These are phyloP conservation scores for Lipomyces chichibuensis DNA, from an alignment of 805 yeast genomes.

Conservation along the genomic window DNA sequence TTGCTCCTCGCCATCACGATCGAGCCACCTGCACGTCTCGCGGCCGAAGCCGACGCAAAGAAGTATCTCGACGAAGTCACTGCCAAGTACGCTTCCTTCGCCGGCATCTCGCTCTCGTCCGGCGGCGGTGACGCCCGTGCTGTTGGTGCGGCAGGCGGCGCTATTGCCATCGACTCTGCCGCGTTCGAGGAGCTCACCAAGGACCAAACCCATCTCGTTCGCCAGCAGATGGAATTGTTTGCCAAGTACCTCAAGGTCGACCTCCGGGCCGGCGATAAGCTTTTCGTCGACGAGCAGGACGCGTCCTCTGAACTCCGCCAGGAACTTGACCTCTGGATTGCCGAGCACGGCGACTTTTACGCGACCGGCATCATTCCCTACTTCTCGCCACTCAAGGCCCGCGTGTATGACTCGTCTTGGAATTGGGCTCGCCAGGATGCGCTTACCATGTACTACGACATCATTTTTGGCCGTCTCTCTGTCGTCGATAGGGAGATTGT, in stretches of 20 bases:
- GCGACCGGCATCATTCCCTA: conserved; percentile 89
- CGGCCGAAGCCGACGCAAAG: conserved; percentile 86
- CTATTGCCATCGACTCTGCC: conserved; percentile 90
- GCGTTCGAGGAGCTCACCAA: conserved; percentile 83
- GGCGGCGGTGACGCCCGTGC: conserved; percentile 61
- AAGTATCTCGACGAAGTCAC: conserved; percentile 80
- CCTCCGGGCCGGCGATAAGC: conserved; percentile 86
- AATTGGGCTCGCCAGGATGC: conserved; percentile 99
- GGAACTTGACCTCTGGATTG: conserved; percentile 88
- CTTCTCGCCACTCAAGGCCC: conserved; percentile 89
- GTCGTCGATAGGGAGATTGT: conserved; percentile 95
- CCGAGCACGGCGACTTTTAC: conserved; percentile 91
- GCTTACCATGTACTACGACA: conserved; percentile 88
- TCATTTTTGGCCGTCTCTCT: conserved; percentile 88
- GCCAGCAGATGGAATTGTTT: conserved; percentile 83
- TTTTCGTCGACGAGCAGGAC: conserved; percentile 79
- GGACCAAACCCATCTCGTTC: conserved; percentile 69
- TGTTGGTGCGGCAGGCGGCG: conserved; percentile 65
- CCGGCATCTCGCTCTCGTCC: conserved; percentile 75
- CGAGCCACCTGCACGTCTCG: conserved; percentile 91
- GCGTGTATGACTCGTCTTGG: conserved; percentile 97
- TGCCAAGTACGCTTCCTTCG: conserved; percentile 79
- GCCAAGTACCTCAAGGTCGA: conserved; percentile 95
- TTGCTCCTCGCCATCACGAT: conserved; percentile 78
- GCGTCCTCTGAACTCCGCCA: conserved; percentile 80